These are phyloP conservation scores for Lathyrus aphaca DNA, from an alignment of 306 rosid genomes.

Conservation along the genomic window DNA sequence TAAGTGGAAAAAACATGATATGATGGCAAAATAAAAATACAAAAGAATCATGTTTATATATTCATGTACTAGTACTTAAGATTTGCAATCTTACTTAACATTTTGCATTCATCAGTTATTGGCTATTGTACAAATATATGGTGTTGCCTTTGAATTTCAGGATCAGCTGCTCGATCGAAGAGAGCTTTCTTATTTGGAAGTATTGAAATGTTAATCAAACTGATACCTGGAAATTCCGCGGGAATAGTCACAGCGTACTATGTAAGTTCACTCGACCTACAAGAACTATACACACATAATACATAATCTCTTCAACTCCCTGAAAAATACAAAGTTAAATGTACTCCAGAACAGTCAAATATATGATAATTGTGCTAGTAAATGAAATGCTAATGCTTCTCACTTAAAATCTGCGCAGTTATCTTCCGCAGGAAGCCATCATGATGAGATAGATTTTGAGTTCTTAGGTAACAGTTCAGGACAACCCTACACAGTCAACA, in stretches of 20 bases:
- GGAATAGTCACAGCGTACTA: slow-evolving; percentile 80
- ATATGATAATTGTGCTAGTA: neutral
- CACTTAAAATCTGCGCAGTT: slow-evolving; percentile 47
- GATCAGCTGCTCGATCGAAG: slow-evolving; percentile 72
- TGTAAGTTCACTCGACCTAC: slow-evolving; percentile 49
- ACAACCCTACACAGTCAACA: slow-evolving; percentile 73
- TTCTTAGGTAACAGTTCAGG: slow-evolving; percentile 74
- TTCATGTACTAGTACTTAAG: neutral
- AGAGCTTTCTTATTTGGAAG: slow-evolving; percentile 71
- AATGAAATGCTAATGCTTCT: slow-evolving; percentile 35
- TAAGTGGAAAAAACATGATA: neutral
- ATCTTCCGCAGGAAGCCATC: slow-evolving; percentile 63
- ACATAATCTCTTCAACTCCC: neutral
- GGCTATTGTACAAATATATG: slow-evolving; percentile 22
- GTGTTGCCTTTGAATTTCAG: slow-evolving; percentile 45
- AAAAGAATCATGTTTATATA: neutral
- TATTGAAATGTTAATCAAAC: slow-evolving; percentile 71
- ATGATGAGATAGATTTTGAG: slow-evolving; percentile 85
- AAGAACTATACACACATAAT: slow-evolving; percentile 9
- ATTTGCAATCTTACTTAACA: slow-evolving; percentile 5
- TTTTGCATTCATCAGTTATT: slow-evolving; percentile 1
- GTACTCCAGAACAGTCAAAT: slow-evolving; percentile 15
- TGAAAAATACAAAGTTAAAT: neutral
- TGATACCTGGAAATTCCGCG: slow-evolving; percentile 71
- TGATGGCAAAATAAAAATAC: slow-evolving; percentile 2